These are phyloP conservation scores for Mycena haematopus DNA, from an alignment of 768 basidiomycete genomes.

Conservation along the genomic window DNA sequence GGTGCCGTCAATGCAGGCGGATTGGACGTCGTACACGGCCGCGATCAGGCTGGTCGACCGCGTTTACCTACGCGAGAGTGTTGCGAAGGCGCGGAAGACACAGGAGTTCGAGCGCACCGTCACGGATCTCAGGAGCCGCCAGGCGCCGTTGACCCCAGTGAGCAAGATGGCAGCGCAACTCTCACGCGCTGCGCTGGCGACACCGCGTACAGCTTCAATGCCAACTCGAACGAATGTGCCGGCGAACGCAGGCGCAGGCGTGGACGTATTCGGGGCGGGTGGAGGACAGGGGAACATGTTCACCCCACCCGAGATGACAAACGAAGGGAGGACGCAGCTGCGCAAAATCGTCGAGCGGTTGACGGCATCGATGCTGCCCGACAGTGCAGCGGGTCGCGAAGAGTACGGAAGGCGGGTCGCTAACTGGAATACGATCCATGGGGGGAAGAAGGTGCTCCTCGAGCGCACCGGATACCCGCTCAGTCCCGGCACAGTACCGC, in stretches of 20 bases:
- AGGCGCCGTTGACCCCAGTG: background rate
- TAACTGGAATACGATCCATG: background rate
- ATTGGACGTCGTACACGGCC: slow-evolving; percentile 3
- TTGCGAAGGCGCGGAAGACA: slow-evolving; percentile 4
- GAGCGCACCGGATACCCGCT: slow-evolving; percentile 21
- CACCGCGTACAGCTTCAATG: too few relatives aligned
- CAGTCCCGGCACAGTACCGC: slow-evolving; percentile 5
- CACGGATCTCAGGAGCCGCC: background rate
- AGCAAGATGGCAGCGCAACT: slow-evolving; percentile 11
- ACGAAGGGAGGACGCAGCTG: background rate
- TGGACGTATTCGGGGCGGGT: background rate
- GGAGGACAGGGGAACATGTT: slow-evolving; percentile 12
- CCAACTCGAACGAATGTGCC: too few relatives aligned
- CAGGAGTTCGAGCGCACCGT: slow-evolving; percentile 10
- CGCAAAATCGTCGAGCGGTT: background rate
- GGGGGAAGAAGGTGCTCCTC: background rate
- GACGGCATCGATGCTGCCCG: background rate
- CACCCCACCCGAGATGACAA: background rate
- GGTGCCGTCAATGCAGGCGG: background rate
- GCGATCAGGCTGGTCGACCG: slow-evolving; percentile 16
- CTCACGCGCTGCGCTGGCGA: background rate
- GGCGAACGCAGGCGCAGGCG: background rate
- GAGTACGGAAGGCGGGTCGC: slow-evolving; percentile 11
- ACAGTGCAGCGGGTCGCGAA: background rate
- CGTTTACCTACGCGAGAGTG: slow-evolving; percentile 3